phyloP scores from a whole-genome alignment of 108 stramenopile species.

The Aurantiochytrium sp. region DNA sequence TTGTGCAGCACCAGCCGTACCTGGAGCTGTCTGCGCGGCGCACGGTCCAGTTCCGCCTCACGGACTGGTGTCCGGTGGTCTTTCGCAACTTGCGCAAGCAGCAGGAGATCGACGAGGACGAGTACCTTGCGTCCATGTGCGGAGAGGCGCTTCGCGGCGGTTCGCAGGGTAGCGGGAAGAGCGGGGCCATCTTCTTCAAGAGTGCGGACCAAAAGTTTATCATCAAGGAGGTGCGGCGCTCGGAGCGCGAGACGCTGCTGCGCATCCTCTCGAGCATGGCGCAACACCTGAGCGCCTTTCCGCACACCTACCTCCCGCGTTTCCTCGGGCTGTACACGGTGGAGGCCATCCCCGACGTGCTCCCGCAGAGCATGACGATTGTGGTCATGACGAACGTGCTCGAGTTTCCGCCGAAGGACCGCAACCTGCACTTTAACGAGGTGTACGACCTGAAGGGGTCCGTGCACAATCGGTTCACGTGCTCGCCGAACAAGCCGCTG shows the following conservation, averaged over 20 bases:
- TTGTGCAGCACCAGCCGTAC: constrained; percentile 9
- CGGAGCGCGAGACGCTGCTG: neutral
- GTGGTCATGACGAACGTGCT: neutral
- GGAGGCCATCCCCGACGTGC: neutral
- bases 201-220: neutral
- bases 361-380: neutral
- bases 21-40: neutral
- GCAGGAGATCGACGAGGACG: neutral
- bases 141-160: neutral
- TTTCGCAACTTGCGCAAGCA: constrained; percentile 22
- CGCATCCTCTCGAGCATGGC: constrained; percentile 24
- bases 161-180: neutral
- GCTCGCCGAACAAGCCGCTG: neutral
- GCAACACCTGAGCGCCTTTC: neutral
- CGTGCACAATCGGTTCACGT: constrained; percentile 2
- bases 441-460: constrained; percentile 22
- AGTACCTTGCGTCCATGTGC: neutral
- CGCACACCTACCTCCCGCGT: neutral
- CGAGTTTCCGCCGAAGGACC: neutral
- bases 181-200: constrained; percentile 6
- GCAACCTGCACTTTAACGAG: neutral
- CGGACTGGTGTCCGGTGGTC: constrained; percentile 26
- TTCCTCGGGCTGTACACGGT: constrained; percentile 14
- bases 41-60: neutral
- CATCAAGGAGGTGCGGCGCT: neutral